phyloP scores from a whole-genome alignment of 352 stramenopile species.

The Phytophthora megakarya region DNA sequence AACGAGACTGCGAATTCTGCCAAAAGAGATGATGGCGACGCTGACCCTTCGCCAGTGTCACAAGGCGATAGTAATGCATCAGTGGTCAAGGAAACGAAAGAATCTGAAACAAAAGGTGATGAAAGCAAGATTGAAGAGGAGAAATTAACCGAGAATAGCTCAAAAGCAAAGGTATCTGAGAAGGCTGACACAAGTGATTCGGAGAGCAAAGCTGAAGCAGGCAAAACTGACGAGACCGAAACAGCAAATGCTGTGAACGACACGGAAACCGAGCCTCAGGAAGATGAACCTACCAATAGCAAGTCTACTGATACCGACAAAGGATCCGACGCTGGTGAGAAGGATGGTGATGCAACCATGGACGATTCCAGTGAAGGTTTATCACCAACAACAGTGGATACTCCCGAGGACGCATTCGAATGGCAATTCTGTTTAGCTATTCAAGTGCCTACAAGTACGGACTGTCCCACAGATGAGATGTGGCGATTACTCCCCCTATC shows the following conservation, averaged over 20 bases:
- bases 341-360: slow-evolving; percentile 22
- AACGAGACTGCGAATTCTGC: neutral
- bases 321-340: slow-evolving; percentile 13
- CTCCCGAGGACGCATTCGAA: slow-evolving; percentile 32
- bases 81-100: slow-evolving; percentile 1
- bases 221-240: neutral
- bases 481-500: slow-evolving; percentile 70
- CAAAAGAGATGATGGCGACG: neutral
- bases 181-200: neutral
- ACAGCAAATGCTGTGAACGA: slow-evolving; percentile 6
- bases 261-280: slow-evolving; percentile 7
- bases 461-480: slow-evolving; percentile 17
- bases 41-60: neutral
- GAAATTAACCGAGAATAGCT: slow-evolving; percentile 3
- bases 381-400: slow-evolving; percentile 17
- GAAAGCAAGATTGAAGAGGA: neutral
- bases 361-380: slow-evolving; percentile 16
- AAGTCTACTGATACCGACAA: slow-evolving; percentile 15
- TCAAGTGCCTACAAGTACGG: slow-evolving; percentile 18
- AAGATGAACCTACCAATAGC: slow-evolving; percentile 8
- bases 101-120: neutral
- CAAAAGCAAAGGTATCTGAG: too few relatives aligned
- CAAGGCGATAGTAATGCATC: slow-evolving; percentile 4
- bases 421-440: slow-evolving; percentile 64
- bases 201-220: neutral